Evolutionary conservation across 176 grass and related monocot species (phyloP), one percentile per base, ranked within the genome.

Genomic region (Oryza meyeriana): DNA sequence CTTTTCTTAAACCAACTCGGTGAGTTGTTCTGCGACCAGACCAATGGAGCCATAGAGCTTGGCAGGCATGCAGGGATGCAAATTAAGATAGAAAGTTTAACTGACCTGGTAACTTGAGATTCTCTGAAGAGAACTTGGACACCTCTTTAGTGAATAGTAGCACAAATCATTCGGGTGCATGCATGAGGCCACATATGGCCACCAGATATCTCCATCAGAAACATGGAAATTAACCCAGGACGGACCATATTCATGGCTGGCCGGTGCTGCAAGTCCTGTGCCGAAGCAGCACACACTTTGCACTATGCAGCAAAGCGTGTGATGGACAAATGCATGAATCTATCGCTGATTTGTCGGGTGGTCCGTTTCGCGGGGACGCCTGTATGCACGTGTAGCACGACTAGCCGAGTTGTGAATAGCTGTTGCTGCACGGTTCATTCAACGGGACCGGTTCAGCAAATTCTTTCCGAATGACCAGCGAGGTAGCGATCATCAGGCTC

Each of bases 321-420:
- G 81, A 29, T 7, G 27, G 26, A 66, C 0, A 24, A 45, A 32
- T 11, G 50, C 22, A 27, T 24, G 66, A 36, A 27, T 45, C 65
- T 67, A 35, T 55, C 33, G 24, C 1, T 5, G 68, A 73, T 59
- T 1, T 75, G 11, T 27, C 12, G n/a, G 24, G 17, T 52, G 42
- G 42, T 45, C 42, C 13, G 42, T 16, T 45, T 4, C 14, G 42
- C 42, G 13, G 42, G 42, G 10, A 11, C 0, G 61, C 61, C 39
- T 18, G 75, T 8, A 10, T 1, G 20, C 82, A 81, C 82, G 77
- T 89, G 87, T 76, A 71, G 71, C 77, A 89, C 77, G 83, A 77
- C 29, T 17, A 31, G 17, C 61, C 44, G 41, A 74, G 13, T 5
- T 30, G 4, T 63, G 68, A 55, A 16, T 4, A 44, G 22, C 26